Percentiles rank a stretch among this genome's conserved stretches.
Evolutionary conservation across 108 stramenopile species (phyloP).

Genomic region (Nannochloropsis salina): DNA sequence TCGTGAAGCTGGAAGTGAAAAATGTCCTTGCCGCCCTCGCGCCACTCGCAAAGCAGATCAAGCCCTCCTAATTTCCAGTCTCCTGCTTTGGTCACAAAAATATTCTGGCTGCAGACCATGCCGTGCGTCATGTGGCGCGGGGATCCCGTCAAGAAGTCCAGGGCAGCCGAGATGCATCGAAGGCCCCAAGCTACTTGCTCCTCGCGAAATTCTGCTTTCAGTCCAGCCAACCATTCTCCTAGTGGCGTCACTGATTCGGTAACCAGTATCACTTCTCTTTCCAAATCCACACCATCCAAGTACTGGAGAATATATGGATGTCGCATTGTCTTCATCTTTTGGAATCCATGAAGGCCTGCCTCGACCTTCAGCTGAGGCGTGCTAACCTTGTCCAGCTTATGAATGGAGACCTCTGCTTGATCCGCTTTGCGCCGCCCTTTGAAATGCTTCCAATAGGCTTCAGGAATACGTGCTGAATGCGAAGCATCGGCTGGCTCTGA

Average conservation of each 20-base stretch:
- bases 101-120: constrained; percentile 32
- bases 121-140: constrained; percentile 31
- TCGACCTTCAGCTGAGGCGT: constrained; percentile 32
- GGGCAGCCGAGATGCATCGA: constrained; percentile 37
- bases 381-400: constrained; percentile 29
- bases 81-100: constrained; percentile 41
- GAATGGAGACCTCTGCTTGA: constrained; percentile 36
- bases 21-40: background rate
- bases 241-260: constrained; percentile 41
- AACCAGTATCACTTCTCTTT: constrained; percentile 43
- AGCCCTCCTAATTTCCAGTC: constrained; percentile 48
- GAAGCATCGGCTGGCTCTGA: background rate
- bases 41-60: constrained; percentile 32
- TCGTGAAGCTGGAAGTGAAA: constrained; percentile 20
- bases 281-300: constrained; percentile 42
- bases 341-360: constrained; percentile 31
- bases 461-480: background rate
- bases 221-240: constrained; percentile 22
- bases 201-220: background rate
- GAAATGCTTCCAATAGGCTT: background rate
- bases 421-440: constrained; percentile 25
- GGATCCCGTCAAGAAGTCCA: constrained; percentile 36
- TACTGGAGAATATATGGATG: constrained; percentile 43
- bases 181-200: constrained; percentile 44
- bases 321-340: constrained; percentile 38